Conservation (phyloP, 306 rosid genomes). For the Cucurbita maxima region DNA sequence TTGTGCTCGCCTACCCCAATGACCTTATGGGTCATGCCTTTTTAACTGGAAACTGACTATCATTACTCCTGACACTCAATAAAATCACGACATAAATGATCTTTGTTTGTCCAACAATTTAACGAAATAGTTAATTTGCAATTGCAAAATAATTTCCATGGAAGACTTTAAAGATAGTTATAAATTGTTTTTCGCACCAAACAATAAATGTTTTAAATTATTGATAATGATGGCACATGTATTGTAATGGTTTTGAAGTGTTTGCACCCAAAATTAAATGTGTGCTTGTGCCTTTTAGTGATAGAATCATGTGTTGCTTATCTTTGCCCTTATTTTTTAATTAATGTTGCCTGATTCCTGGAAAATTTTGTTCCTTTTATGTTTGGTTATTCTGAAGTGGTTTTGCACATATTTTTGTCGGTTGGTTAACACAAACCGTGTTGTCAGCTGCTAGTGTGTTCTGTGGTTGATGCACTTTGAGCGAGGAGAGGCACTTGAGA, state of each 20-base stretch:
- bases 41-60: constrained; percentile 6
- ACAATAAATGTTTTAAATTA: not conserved
- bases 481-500: not conserved
- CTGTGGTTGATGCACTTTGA: not conserved
- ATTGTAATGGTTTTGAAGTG: not conserved
- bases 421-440: not conserved
- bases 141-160: not conserved
- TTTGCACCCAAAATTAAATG: not conserved
- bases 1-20: constrained; percentile 1
- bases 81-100: not conserved
- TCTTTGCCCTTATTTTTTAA: not conserved
- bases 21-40: constrained; percentile 1
- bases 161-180: not conserved
- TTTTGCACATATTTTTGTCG: not conserved
- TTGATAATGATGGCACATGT: not conserved
- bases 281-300: not conserved
- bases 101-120: not conserved
- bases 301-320: not conserved
- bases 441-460: not conserved
- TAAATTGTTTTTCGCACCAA: not conserved
- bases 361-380: not conserved
- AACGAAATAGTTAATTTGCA: not conserved
- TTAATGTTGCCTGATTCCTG: not conserved
- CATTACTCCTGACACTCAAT: constrained; percentile 4
- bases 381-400: not conserved